phyloP scores from a whole-genome alignment of 768 basidiomycete genomes.

The Rhizopogon salebrosus region DNA sequence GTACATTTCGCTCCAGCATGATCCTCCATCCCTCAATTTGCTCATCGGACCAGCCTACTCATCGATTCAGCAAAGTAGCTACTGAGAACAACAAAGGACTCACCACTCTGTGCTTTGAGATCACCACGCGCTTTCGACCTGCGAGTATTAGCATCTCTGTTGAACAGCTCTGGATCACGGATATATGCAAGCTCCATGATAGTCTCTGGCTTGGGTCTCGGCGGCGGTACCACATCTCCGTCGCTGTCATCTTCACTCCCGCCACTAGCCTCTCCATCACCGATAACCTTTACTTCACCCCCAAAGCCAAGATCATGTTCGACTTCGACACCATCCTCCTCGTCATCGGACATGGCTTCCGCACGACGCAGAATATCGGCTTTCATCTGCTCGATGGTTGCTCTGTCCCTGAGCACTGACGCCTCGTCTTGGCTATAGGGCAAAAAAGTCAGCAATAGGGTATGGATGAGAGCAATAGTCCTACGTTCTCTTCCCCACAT shows the following conservation, averaged over 20 bases:
- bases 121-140: conserved; percentile 62
- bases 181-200: conserved; percentile 77
- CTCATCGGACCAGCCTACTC: conserved; percentile 66
- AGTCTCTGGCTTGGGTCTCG: conserved; percentile 42
- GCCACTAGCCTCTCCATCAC: conserved; percentile 52
- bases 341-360: conserved; percentile 62
- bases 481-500: conserved; percentile 65
- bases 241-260: conserved; percentile 31
- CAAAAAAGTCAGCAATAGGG: conserved; percentile 2
- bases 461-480: conserved; percentile 1
- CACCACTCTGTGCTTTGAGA: conserved; percentile 66
- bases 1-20: conserved; percentile 85
- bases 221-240: conserved; percentile 15
- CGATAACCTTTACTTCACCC: conserved; percentile 45
- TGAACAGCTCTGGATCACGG: conserved; percentile 68
- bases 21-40: conserved; percentile 92
- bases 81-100: conserved; percentile 7
- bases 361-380: conserved; percentile 75
- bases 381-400: conserved; percentile 72
- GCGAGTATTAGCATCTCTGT: conserved; percentile 68
- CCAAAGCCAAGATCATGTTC: conserved; percentile 55
- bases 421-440: conserved; percentile 38
- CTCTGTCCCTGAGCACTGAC: conserved; percentile 48
- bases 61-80: neutral
- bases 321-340: conserved; percentile 44